Evolutionary conservation across 2,329 filamentous ascomycete species (phyloP), one percentile per base, ranked within the genome.

Genomic region (Berkeleyomyces basicola): DNA sequence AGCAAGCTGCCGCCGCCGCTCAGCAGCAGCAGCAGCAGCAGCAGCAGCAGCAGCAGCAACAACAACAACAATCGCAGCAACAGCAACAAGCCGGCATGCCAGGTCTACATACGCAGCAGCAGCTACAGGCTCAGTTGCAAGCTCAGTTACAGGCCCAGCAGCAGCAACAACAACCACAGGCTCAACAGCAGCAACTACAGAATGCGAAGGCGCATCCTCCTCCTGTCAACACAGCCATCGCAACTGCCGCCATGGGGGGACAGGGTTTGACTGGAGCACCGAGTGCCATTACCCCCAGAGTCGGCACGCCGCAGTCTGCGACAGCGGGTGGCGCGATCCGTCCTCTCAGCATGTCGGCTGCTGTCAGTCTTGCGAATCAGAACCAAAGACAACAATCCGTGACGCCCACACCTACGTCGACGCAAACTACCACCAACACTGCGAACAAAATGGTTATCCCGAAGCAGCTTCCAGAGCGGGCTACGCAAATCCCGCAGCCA

Each of bases 371-470:
- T 37, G 77, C 76, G n/a, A 78, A 76, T 65, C 76, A 76, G 69
- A 68, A 72, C 65, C 71, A 74, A 31, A 69, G 37, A 42, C 65
- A 66, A 57, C 62, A 61, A 60, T 37, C 63, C 59, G 39, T 65
- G 67, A 9, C 72, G 71, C 58, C 69, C 63, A 65, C 66, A 61
- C 46, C 69, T 69, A 51, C 60, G 37, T 75, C 77, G 42, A 75
- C 72, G 59, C 73, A 72, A 42, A 68, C 74, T 11, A 71, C 72
- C 14, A 71, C 72, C 14, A 69, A 79, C 71, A 74, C 81, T 51
- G 72, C 76, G 55, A 62, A 62, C 36, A 90, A 90, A 71, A 87
- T 93, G 77, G 85, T 85, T 0, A 95, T 95, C 59, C 86, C 90
- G 2, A 95, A 95, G 73, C 83, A 81, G 46, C 79, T 97, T 1